These are phyloP conservation scores for Mrakia blollopis DNA, from an alignment of 768 basidiomycete genomes.

Conservation along the genomic window DNA sequence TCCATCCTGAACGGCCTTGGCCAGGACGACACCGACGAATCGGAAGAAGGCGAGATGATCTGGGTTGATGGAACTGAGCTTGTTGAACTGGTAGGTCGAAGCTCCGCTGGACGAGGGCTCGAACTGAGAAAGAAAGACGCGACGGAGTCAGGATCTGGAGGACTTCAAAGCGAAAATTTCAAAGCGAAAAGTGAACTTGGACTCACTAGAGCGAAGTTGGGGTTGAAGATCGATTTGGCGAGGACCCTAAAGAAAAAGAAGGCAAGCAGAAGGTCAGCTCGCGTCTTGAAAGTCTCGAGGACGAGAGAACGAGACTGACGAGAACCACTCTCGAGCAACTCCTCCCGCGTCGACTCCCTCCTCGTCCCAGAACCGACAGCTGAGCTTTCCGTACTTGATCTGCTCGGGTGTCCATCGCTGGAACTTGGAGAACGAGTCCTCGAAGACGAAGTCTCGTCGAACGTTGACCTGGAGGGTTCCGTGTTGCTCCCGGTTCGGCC, in stretches of 20 bases:
- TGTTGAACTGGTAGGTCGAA: slow-evolving; percentile 88
- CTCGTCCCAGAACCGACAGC: slow-evolving; percentile 90
- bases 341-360: slow-evolving; percentile 98
- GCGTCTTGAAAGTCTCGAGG: neutral
- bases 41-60: slow-evolving; percentile 98
- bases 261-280: too few relatives aligned
- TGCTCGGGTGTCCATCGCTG: slow-evolving; percentile 88
- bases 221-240: slow-evolving; percentile 97
- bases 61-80: slow-evolving; percentile 86
- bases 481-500: slow-evolving; percentile 71
- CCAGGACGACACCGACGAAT: slow-evolving; percentile 94
- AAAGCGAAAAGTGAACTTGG: neutral
- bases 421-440: slow-evolving; percentile 91
- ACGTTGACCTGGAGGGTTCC: slow-evolving; percentile 81
- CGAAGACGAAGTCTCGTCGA: slow-evolving; percentile 82
- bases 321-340: slow-evolving; percentile 61
- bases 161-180: too few relatives aligned
- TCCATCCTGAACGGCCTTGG: slow-evolving; percentile 48
- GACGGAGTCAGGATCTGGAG: slow-evolving; percentile 2
- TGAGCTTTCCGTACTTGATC: slow-evolving; percentile 96
- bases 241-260: slow-evolving; percentile 75
- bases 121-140: slow-evolving; percentile 51
- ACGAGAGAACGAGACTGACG: slow-evolving; percentile 10
- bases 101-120: slow-evolving; percentile 92
- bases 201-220: slow-evolving; percentile 54